A percentile compares a stretch with the other conserved stretches of the same genome.
Evolutionary conservation across 352 stramenopile species (phyloP).

Genomic region (Globisporangium ultimum): DNA sequence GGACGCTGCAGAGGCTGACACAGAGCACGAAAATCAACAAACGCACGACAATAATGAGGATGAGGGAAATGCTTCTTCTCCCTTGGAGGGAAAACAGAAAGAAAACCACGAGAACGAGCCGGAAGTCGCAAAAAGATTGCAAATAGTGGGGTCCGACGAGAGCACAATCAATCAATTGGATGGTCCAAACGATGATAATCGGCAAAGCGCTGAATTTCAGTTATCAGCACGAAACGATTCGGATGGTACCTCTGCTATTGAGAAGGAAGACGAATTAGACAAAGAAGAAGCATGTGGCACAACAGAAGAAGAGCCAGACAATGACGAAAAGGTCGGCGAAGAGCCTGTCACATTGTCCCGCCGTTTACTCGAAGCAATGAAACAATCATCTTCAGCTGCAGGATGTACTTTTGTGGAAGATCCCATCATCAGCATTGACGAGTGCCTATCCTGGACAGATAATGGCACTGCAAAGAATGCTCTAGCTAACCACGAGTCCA

Average conservation of each 20-base stretch:
- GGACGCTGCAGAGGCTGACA: constrained; percentile 20
- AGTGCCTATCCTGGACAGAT: constrained; percentile 20
- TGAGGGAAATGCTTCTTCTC: not conserved
- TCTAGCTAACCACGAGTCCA: constrained; percentile 15
- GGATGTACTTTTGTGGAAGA: constrained; percentile 13
- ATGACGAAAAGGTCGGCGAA: not conserved
- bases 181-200: not conserved
- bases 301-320: not conserved
- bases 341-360: not conserved
- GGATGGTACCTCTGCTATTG: too few species aligned
- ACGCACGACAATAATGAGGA: constrained; percentile 3
- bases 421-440: constrained; percentile 14
- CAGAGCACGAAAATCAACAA: constrained; percentile 11
- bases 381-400: constrained; percentile 16
- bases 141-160: not conserved
- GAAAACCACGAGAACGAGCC: not conserved
- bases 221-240: too few species aligned
- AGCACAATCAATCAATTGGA: not conserved
- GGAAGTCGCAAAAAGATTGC: not conserved
- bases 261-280: too few species aligned
- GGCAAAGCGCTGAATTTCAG: too few species aligned
- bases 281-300: too few species aligned
- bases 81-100: constrained; percentile 3
- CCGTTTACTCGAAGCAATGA: constrained; percentile 19
- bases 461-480: constrained; percentile 9